A percentile compares a stretch with the other conserved stretches of the same genome.
phyloP scores from a whole-genome alignment of 2,329 filamentous ascomycete genomes.

The Fusarium temperatum region DNA sequence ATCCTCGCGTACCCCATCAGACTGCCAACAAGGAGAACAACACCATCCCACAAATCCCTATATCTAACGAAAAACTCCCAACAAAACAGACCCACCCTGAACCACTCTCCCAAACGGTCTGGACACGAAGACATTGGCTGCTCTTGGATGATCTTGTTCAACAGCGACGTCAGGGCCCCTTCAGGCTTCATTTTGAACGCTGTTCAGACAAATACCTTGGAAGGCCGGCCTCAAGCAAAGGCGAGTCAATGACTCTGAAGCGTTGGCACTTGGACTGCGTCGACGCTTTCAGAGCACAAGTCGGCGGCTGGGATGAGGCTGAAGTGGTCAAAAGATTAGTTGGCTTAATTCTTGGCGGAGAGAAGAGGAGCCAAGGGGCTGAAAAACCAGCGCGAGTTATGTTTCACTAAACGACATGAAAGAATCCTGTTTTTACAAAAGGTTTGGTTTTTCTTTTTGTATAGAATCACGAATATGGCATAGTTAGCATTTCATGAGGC shows the following conservation, averaged over 20 bases:
- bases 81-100: conserved; percentile 24
- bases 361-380: conserved; percentile 41
- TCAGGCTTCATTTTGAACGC: conserved; percentile 42
- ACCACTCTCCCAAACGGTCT: conserved; percentile 53
- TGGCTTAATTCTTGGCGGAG: conserved; percentile 60
- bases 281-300: conserved; percentile 59
- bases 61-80: conserved; percentile 42
- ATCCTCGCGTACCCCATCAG: conserved; percentile 12
- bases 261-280: conserved; percentile 67
- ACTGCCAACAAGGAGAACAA: conserved; percentile 49
- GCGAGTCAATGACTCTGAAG: conserved; percentile 58
- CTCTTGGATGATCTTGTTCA: conserved; percentile 62
- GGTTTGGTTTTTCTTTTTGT: background rate
- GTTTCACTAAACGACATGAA: conserved; percentile 42
- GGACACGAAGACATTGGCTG: conserved; percentile 64
- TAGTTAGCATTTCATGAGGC: conserved; percentile 32
- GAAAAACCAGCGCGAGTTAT: conserved; percentile 36
- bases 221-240: conserved; percentile 58
- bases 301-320: conserved; percentile 61
- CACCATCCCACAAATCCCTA: conserved; percentile 37
- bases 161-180: conserved; percentile 55
- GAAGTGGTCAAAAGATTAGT: conserved; percentile 63
- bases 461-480: conserved; percentile 32
- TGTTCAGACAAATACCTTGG: conserved; percentile 54
- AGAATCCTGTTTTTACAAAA: background rate